Base-by-base conservation (phyloP, 139 green algal genomes). In the Coelastrella sp. region DNA sequence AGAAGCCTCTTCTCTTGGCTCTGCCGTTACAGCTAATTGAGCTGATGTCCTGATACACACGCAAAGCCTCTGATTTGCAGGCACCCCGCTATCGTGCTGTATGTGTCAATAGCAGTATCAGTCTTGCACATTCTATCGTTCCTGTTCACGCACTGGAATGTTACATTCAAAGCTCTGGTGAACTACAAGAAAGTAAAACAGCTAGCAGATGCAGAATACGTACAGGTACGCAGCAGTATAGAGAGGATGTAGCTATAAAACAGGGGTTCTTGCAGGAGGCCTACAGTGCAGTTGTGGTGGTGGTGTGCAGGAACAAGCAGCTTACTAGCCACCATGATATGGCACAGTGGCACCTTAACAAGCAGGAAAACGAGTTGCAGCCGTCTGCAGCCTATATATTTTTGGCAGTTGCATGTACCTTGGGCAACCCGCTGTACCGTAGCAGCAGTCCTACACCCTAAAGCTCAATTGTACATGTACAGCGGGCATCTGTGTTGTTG, bases 121-220 rank as follows among this genome's bases (percentile, higher is more conserved):
- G 73, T 93, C 23, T 64, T 94, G 20, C 92, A 97, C 59, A 83
- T 96, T 6, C 92, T 97, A 23, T 47, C 93, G 6, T 83, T 94
- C n/a, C 90, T 97, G 81, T 94, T 95, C 60, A 93, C 91, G 0
- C 87, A 96, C 20, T 97, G 95, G 95, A 93, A 77, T 73, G 90
- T 95, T 14, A 20, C 79, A 2, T 91, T 96, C 80, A 92, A 91
- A 1, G 90, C 90, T 5, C 10, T 84, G 0, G 91, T 92, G 4
- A 83, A 75, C 11, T 96, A 85, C 84, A 56, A 76, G 0, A 19
- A 32, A 5, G 88, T 93, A 5, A 19, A 23, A 2, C 82, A 91
- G 47, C 76, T 95, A 5, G 73, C 90, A 10, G 86, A 92, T 16
- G 93, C 93, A 19, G 89, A 95, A 59, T 83, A 83, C 59, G 68